Evolutionary conservation across 2,329 filamentous ascomycete species (phyloP), one percentile per base, ranked within the genome.

Genomic region (Colletotrichum australisinense): DNA sequence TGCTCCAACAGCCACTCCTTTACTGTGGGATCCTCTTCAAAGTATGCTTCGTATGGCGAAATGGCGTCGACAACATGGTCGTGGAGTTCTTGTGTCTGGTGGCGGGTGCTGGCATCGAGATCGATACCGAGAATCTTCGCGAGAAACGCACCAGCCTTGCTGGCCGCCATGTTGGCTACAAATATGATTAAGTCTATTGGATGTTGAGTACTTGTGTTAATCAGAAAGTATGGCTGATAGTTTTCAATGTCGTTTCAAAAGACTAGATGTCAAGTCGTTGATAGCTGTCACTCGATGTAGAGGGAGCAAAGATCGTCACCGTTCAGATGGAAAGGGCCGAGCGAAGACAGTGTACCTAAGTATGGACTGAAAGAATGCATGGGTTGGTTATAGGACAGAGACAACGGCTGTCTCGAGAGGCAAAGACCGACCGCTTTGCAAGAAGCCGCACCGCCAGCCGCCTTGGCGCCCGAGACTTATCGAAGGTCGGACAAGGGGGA

Each of bases 91-190:
- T 19, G 16, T 35, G 72, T 71, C n/a, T 72, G 72, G 55, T 74
- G 63, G 24, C 72, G 72, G 2, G 57, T 68, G 63, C 72, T 72
- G 53, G 63, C 85, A 72, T 95, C 89, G 35, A 97, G 85, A 81
- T 97, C 93, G 87, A 98, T 97, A 69, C 94, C 93, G 35, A 98
- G 88, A 72, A 87, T 87, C 82, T 94, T 97, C 80, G 95, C 95
- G 80, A 97, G 81, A 77, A 87, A 85, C 79, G 93, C 92, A 82
- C 94, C 93, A 76, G 93, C 76, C 81, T 92, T 92, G 77, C 88
- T 88, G 42, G 79, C 57, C 24, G 62, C 57, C 72, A 74, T 74
- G 6, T 14, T 53, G 22, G 8, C 5, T 14, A 3, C 52, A 7
- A 14, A n/a, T 32, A 16, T 26, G 14, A 19, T 5, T 35, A 3